These are phyloP conservation scores for Phytopythium vexans DNA, from an alignment of 352 stramenopile species.

Conservation along the genomic window DNA sequence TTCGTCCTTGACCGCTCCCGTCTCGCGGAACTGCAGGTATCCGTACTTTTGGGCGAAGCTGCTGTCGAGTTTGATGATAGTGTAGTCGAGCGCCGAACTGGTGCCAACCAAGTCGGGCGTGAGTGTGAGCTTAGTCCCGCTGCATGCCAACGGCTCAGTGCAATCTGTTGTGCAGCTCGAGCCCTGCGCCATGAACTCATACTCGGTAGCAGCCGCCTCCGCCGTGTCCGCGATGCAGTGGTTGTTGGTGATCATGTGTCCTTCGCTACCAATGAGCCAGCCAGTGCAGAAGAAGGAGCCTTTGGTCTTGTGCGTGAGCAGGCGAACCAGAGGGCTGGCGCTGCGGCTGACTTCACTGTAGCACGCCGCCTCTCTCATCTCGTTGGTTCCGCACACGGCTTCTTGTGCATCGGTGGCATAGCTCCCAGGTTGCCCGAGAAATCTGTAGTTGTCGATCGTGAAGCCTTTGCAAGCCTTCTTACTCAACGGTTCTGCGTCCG, in stretches of 20 bases:
- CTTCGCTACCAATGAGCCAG: conserved; percentile 69
- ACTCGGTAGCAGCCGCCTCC: conserved; percentile 66
- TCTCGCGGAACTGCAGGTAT: conserved; percentile 53
- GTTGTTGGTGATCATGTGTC: conserved; percentile 77
- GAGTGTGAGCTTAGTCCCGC: conserved; percentile 26
- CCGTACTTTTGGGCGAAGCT: conserved; percentile 46
- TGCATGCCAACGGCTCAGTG: conserved; percentile 25
- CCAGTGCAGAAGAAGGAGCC: conserved; percentile 60
- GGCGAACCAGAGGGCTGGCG: conserved; percentile 37
- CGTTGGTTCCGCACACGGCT: conserved; percentile 56
- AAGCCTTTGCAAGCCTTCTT: conserved; percentile 40
- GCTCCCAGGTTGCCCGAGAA: conserved; percentile 9
- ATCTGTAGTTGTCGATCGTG: conserved; percentile 44
- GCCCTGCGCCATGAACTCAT: conserved; percentile 64
- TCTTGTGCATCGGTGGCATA: conserved; percentile 22
- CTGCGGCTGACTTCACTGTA: conserved; percentile 17
- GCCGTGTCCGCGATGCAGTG: conserved; percentile 64
- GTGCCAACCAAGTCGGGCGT: conserved; percentile 41
- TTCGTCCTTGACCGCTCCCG: conserved; percentile 42
- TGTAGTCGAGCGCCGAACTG: conserved; percentile 46
- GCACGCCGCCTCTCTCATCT: conserved; percentile 54
- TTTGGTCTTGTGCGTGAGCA: conserved; percentile 61
- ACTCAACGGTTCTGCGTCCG: conserved; percentile 8
- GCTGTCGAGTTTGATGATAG: conserved; percentile 59
- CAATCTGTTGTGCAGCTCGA: conserved; percentile 33